A percentile compares a stretch with the other conserved stretches of the same genome.
Conservation (phyloP, 129 eudicot species). For the Smallanthus sonchifolius region DNA sequence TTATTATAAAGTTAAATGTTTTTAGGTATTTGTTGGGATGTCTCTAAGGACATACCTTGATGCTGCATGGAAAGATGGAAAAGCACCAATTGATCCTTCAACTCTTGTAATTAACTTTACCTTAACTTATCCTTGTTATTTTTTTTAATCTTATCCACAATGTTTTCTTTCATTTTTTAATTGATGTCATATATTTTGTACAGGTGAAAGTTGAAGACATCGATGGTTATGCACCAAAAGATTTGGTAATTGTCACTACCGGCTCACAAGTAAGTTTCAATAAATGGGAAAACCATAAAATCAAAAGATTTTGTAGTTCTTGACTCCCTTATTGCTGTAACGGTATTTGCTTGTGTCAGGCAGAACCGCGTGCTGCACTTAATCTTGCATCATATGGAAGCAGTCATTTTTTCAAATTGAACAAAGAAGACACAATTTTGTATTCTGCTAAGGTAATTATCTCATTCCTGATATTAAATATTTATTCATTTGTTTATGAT, state of each 20-base stretch:
- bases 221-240: slow-evolving; percentile 91
- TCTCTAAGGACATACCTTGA: slow-evolving; percentile 92
- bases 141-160: neutral
- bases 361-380: slow-evolving; percentile 99
- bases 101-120: slow-evolving; percentile 63
- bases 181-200: neutral
- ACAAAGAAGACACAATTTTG: slow-evolving; percentile 84
- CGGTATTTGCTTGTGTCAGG: slow-evolving; percentile 65
- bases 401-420: slow-evolving; percentile 90
- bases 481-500: neutral
- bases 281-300: neutral
- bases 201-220: slow-evolving; percentile 97
- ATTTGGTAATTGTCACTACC: slow-evolving; percentile 90
- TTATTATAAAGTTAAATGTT: neutral
- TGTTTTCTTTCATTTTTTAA: slow-evolving; percentile 5
- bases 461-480: neutral
- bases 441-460: slow-evolving; percentile 93
- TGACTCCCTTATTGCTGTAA: slow-evolving; percentile 9
- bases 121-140: slow-evolving; percentile 1
- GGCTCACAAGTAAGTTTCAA: slow-evolving; percentile 84
- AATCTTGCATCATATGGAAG: slow-evolving; percentile 97
- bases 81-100: slow-evolving; percentile 97
- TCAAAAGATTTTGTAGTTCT: neutral
- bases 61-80: slow-evolving; percentile 99
- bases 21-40: slow-evolving; percentile 98